phyloP scores from a whole-genome alignment of 1,284 basidiomycete species.

The Sporisorium sorghi region DNA sequence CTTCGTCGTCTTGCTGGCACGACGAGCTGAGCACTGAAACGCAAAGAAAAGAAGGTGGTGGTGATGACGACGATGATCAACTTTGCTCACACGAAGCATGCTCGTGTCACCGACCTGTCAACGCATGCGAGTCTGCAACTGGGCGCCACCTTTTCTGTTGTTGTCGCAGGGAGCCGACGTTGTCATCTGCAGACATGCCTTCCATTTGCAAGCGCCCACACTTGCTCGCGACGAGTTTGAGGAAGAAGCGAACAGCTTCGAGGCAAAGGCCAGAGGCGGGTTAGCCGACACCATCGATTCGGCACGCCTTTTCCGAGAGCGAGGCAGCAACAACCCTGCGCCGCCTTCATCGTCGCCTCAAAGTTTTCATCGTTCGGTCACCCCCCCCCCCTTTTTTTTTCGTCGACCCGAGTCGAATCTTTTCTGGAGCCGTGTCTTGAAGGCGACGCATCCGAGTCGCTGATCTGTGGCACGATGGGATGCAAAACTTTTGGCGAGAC shows the following conservation, averaged over 20 bases:
- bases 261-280: not conserved
- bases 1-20: not conserved
- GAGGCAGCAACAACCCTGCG: no score
- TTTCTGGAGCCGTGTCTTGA: not conserved
- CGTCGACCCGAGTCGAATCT: not conserved
- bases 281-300: not conserved
- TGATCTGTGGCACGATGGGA: not conserved
- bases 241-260: no score
- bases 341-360: no score
- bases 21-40: no score
- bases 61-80: not conserved
- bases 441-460: not conserved
- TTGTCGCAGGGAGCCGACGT: constrained; percentile 1
- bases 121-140: constrained; percentile 1
- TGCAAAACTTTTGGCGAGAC: not conserved
- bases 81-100: not conserved
- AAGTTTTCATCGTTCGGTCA: no score
- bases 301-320: not conserved
- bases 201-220: no score
- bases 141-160: not conserved
- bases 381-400: not conserved
- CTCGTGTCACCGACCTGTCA: not conserved
- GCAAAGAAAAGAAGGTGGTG: no score
- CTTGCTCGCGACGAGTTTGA: not conserved
- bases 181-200: not conserved